Base-by-base conservation (phyloP, 2,329 filamentous ascomycete genomes). In the Epichloe baconii region DNA sequence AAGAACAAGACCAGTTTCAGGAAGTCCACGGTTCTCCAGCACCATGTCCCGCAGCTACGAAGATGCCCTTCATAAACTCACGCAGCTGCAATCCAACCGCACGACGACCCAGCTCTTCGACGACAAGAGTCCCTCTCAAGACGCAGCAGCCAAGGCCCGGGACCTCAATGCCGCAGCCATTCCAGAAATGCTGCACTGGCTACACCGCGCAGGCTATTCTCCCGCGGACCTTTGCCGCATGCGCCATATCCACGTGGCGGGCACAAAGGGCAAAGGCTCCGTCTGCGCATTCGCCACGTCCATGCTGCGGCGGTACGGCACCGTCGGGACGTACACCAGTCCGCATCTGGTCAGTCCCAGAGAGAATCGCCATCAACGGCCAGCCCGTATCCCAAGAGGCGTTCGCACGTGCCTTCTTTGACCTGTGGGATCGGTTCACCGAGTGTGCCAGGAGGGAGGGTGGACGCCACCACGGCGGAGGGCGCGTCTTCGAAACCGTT, bases 251-350 rank as follows among this genome's bases (percentile, higher is more conserved):
- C 91, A 97, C 64, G 82, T 97, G 44, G 87, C 91, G 1, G 91
- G 91, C 12, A 96, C 90, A 4, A 97, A 96, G 66, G 91, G 91
- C 54, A 97, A 96, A 66, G 90, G 90, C 41, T 93, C 87, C 2
- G 89, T 88, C 0, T 88, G 86, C 57, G 85, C 90, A 10, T 91
- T 90, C 64, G 78, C 88, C 19, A 88, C 88, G 14, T 83, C 83
- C 2, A 86, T 95, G 55, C 73, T 95, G n/a, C 70, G 74, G 3
- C 71, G 60, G 52, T 66, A 70, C 44, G 66, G 51, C 55, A 61
- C 57, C 65, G 66, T 93, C 26, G 89, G 89, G 40, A 80, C 89
- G 1, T 95, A 88, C 65, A 94, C 86, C 1, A 93, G 86, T 37
- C 89, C 89, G 11, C 89, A 95, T 64, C 77, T 95, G 10, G 78